Conservation (phyloP, 805 yeast species). For the Kodamaea nitidulidarum region DNA sequence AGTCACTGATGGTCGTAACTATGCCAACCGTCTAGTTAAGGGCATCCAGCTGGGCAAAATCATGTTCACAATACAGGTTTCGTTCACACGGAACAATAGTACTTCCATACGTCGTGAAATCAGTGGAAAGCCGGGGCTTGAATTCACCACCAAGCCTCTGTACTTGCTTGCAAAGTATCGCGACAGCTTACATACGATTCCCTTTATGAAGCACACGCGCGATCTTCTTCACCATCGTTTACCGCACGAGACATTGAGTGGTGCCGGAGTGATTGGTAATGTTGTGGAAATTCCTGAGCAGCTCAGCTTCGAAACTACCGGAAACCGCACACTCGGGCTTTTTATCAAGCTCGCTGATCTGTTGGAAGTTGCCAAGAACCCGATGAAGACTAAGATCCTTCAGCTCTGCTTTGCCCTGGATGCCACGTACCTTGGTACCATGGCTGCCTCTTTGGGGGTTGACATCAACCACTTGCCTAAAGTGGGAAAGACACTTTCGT, state of each 20-base stretch:
- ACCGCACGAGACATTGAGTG: conserved; percentile 17
- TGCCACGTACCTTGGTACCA: conserved; percentile 27
- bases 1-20: conserved; percentile 22
- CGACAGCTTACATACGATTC: conserved; percentile 12
- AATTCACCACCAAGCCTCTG: conserved; percentile 10
- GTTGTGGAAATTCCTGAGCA: conserved; percentile 6
- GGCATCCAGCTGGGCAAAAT: conserved; percentile 20
- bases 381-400: conserved; percentile 16
- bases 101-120: not conserved
- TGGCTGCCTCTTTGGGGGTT: conserved; percentile 24
- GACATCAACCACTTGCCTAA: conserved; percentile 4
- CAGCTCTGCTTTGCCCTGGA: conserved; percentile 28
- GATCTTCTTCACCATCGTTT: conserved; percentile 26
- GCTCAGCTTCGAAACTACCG: conserved; percentile 5
- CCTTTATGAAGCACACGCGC: conserved; percentile 25
- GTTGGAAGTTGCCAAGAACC: conserved; percentile 20
- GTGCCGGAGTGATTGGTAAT: conserved; percentile 1
- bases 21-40: conserved; percentile 21
- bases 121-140: conserved; percentile 6
- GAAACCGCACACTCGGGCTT: conserved; percentile 22
- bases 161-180: conserved; percentile 10
- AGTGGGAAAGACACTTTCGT: conserved; percentile 12
- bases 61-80: conserved; percentile 20
- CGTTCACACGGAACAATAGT: conserved; percentile 21
- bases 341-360: conserved; percentile 31